Evolutionary conservation across 116 monocot genomes (phyloP).

Genomic region (Dioscorea cayenensis): DNA sequence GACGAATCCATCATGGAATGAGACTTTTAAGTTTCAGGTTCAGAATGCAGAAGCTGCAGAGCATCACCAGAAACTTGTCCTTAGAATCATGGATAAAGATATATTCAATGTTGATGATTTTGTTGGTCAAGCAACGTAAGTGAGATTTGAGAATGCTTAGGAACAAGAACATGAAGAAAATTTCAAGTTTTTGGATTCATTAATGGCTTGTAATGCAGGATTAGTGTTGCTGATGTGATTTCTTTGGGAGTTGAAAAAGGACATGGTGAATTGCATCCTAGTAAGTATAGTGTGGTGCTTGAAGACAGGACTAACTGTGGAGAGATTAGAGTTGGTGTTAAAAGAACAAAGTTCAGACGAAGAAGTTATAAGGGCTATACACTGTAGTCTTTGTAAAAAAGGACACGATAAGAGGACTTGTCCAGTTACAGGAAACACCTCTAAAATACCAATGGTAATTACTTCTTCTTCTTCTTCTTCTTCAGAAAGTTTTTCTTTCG

Average conservation of each 20-base stretch:
- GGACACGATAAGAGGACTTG: too few relatives aligned
- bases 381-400: too few relatives aligned
- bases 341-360: too few relatives aligned
- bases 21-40: slow-evolving; percentile 24
- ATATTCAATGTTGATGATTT: slow-evolving; percentile 29
- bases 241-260: slow-evolving; percentile 19
- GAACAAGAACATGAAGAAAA: background rate
- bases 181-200: background rate
- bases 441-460: too few relatives aligned
- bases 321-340: slow-evolving; percentile 22
- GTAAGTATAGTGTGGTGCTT: slow-evolving; percentile 27
- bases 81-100: slow-evolving; percentile 38
- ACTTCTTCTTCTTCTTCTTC: too few relatives aligned
- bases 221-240: slow-evolving; percentile 21
- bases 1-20: slow-evolving; percentile 27
- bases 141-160: background rate
- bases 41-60: slow-evolving; percentile 4
- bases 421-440: too few relatives aligned
- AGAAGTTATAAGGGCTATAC: too few relatives aligned
- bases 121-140: slow-evolving; percentile 27
- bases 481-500: too few relatives aligned
- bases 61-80: slow-evolving; percentile 21
- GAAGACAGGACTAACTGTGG: slow-evolving; percentile 24
- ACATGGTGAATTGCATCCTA: slow-evolving; percentile 7
- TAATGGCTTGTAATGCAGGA: slow-evolving; percentile 1